Evolutionary conservation across 495 filamentous ascomycete species (phyloP).

Genomic region (Aspergillus haitiensis): DNA sequence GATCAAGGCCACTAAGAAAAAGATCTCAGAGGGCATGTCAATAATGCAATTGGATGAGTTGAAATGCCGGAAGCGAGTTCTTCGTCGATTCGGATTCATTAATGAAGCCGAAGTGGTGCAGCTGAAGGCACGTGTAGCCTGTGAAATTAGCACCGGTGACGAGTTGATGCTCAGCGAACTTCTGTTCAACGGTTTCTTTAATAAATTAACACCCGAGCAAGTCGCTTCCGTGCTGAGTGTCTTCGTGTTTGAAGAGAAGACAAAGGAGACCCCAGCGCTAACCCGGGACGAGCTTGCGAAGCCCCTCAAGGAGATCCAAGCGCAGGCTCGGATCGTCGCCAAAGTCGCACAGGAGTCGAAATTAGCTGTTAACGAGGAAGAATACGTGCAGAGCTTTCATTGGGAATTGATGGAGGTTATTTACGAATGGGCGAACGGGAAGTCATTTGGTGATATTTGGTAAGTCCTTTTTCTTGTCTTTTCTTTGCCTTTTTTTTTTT

Average conservation of each 20-base stretch:
- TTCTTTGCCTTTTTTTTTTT: background rate
- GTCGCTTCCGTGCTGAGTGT: conserved; percentile 81
- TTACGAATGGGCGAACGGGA: conserved; percentile 88
- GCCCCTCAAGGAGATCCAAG: conserved; percentile 79
- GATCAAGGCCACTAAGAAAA: conserved; percentile 85
- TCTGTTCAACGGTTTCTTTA: conserved; percentile 97
- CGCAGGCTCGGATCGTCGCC: conserved; percentile 79
- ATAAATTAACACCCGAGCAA: conserved; percentile 85
- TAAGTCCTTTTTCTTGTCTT: conserved; percentile 44
- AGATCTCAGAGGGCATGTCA: conserved; percentile 76
- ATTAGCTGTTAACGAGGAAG: conserved; percentile 83
- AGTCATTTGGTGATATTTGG: conserved; percentile 93
- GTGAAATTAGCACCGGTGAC: conserved; percentile 92
- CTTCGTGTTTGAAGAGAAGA: conserved; percentile 97
- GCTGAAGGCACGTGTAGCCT: conserved; percentile 93
- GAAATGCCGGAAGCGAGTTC: conserved; percentile 92
- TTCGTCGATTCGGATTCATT: conserved; percentile 93
- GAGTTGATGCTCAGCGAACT: conserved; percentile 90
- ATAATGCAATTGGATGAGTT: conserved; percentile 93
- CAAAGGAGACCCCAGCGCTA: conserved; percentile 64
- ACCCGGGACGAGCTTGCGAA: conserved; percentile 77
- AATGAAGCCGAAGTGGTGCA: conserved; percentile 91
- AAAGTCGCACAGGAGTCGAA: conserved; percentile 95
- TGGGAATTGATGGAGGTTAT: conserved; percentile 96
- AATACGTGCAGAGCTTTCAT: conserved; percentile 85